Evolutionary conservation across 768 basidiomycete genomes (phyloP).

Genomic region (Trametes sanguinea): DNA sequence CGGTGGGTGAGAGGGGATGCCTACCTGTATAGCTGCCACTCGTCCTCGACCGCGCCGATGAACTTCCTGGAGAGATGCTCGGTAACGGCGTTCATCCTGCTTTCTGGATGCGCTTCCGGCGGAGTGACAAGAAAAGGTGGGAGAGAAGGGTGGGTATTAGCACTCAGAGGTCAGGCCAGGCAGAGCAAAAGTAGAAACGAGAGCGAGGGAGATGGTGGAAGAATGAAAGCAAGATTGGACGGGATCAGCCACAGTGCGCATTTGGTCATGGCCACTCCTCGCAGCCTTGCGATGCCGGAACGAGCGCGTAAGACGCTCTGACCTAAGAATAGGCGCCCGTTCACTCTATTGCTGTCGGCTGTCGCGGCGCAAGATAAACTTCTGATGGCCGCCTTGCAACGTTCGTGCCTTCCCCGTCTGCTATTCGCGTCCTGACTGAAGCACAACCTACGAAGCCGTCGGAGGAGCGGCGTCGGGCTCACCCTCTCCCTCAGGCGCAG

Average conservation of each 20-base stretch:
- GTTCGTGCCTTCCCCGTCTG: neutral
- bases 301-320: neutral
- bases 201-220: slow-evolving; percentile 8
- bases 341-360: neutral
- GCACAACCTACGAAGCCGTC: neutral
- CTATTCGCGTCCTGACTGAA: neutral
- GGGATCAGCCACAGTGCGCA: slow-evolving; percentile 7
- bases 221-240: slow-evolving; percentile 11
- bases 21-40: slow-evolving; percentile 82
- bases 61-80: slow-evolving; percentile 41
- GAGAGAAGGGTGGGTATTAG: neutral
- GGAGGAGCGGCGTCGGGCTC: neutral
- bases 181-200: neutral
- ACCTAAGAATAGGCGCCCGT: neutral
- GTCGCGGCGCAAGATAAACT: neutral
- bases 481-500: neutral
- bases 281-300: no score
- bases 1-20: slow-evolving; percentile 5
- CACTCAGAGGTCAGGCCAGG: neutral
- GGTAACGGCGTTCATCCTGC: slow-evolving; percentile 23
- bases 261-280: neutral
- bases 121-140: neutral
- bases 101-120: neutral
- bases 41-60: slow-evolving; percentile 82
- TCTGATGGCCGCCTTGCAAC: slow-evolving; percentile 1